Conservation (phyloP, 1,284 basidiomycete genomes). For the Rhodotorula sp. region DNA sequence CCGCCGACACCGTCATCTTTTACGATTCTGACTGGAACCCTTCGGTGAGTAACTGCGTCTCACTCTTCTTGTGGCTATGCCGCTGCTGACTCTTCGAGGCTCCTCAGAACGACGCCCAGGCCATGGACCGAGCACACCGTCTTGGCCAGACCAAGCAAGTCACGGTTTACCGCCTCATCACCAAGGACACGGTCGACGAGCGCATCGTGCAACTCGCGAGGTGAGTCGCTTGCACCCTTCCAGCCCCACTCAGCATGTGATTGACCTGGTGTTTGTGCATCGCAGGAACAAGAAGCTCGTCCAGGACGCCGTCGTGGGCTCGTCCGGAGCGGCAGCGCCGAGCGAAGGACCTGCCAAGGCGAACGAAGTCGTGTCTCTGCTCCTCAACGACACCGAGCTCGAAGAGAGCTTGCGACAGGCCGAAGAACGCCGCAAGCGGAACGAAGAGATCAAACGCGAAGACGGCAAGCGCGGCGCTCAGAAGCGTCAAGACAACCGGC, state of each 20-base stretch:
- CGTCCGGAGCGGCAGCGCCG: constrained; percentile 55
- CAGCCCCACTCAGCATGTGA: neutral
- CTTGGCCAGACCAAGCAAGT: constrained; percentile 98
- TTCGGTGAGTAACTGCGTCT: constrained; percentile 53
- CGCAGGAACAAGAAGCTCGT: constrained; percentile 60
- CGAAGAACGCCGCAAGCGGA: constrained; percentile 51
- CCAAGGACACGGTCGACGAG: constrained; percentile 96
- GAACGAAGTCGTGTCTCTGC: constrained; percentile 92
- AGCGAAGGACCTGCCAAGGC: constrained; percentile 71
- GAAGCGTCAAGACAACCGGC: constrained; percentile 28
- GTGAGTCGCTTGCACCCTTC: constrained; percentile 1
- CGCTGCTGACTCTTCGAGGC: neutral
- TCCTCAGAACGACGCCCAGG: constrained; percentile 85
- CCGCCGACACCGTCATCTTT: constrained; percentile 96
- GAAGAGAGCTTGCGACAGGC: constrained; percentile 43
- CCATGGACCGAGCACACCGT: constrained; percentile 99
- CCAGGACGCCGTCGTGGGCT: constrained; percentile 99
- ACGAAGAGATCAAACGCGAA: constrained; percentile 45
- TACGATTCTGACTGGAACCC: constrained; percentile 99
- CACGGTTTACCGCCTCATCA: constrained; percentile 96
- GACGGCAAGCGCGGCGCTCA: constrained; percentile 34
- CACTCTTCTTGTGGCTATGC: neutral
- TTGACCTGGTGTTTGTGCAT: constrained; percentile 2
- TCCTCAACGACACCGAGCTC: constrained; percentile 85
- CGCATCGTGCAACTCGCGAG: constrained; percentile 92